phyloP scores from a whole-genome alignment of 805 yeast species.

The Suhomyces sp. region DNA sequence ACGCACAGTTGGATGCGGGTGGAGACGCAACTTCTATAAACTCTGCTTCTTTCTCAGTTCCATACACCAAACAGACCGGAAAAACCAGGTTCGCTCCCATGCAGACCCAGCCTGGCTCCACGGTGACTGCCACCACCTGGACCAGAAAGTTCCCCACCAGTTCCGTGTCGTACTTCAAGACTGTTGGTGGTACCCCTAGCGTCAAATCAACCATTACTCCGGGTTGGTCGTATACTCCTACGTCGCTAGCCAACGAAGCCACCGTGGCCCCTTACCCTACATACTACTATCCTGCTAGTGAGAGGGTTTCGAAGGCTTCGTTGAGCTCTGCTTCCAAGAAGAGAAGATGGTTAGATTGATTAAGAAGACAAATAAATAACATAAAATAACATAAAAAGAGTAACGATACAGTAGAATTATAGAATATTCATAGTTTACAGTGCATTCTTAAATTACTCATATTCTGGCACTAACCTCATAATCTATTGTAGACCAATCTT shows the following conservation, averaged over 20 bases:
- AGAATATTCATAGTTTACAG: too few relatives aligned
- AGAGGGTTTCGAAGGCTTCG: slow-evolving; percentile 41
- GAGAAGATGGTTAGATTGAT: slow-evolving; percentile 38
- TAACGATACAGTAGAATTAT: too few relatives aligned
- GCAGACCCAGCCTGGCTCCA: slow-evolving; percentile 83
- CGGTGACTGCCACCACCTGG: slow-evolving; percentile 66
- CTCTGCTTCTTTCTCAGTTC: slow-evolving; percentile 55
- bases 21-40: slow-evolving; percentile 16
- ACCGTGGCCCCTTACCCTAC: slow-evolving; percentile 68
- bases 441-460: too few relatives aligned
- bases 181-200: slow-evolving; percentile 43
- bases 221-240: slow-evolving; percentile 73
- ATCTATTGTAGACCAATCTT: too few relatives aligned
- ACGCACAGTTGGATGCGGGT: slow-evolving; percentile 29
- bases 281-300: slow-evolving; percentile 59
- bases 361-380: too few relatives aligned
- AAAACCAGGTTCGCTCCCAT: slow-evolving; percentile 80
- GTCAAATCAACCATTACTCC: slow-evolving; percentile 71
- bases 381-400: too few relatives aligned
- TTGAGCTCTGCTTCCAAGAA: slow-evolving; percentile 32
- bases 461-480: too few relatives aligned
- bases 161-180: slow-evolving; percentile 52
- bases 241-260: slow-evolving; percentile 66
- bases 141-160: slow-evolving; percentile 65
- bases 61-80: slow-evolving; percentile 81